phyloP scores from a whole-genome alignment of 169 alveolate species.

The Plasmodium chabaudi region DNA sequence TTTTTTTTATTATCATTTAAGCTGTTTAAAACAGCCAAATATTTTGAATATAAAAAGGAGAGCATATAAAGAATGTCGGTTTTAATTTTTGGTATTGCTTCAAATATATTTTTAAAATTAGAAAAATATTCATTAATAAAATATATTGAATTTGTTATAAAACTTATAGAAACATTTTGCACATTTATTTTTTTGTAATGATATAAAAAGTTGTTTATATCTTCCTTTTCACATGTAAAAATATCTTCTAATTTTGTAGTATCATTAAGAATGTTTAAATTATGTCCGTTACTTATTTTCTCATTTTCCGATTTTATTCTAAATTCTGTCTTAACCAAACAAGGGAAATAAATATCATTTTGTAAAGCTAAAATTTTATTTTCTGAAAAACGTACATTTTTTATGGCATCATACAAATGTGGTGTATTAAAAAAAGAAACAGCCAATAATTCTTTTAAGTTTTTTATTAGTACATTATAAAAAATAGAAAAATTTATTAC shows the following conservation, averaged over 20 bases:
- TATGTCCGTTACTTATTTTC: background rate
- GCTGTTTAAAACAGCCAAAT: background rate
- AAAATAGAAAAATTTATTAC: slow-evolving; percentile 1
- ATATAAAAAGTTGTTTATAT: slow-evolving; percentile 25
- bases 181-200: slow-evolving; percentile 13
- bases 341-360: background rate
- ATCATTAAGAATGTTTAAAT: background rate
- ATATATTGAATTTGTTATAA: background rate
- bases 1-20: background rate
- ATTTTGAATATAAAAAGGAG: slow-evolving; percentile 4
- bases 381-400: background rate
- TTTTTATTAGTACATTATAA: background rate
- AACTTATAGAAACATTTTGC: background rate
- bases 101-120: background rate
- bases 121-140: slow-evolving; percentile 19
- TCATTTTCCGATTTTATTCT: too few species aligned
- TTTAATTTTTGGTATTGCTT: background rate
- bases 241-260: background rate
- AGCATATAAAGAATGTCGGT: background rate
- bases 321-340: background rate
- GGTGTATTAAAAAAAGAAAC: background rate
- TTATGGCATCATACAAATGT: slow-evolving; percentile 1
- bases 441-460: background rate
- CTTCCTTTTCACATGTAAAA: slow-evolving; percentile 1
- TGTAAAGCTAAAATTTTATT: background rate